These are phyloP conservation scores for Laburnicola sp. DNA, from an alignment of 2,329 filamentous ascomycete genomes.

Conservation along the genomic window DNA sequence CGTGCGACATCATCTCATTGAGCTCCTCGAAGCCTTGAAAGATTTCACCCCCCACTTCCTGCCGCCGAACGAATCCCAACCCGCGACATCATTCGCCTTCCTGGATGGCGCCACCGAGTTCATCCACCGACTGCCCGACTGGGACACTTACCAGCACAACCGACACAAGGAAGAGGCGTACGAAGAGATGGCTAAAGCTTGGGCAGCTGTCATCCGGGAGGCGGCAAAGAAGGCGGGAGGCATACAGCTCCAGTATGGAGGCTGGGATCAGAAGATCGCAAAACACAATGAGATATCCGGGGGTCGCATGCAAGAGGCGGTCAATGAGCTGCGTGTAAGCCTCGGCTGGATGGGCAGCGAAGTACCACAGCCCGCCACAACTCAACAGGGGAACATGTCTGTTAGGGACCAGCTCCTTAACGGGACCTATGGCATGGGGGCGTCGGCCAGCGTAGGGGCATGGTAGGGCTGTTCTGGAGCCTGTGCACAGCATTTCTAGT, in stretches of 20 bases:
- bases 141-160: slow-evolving; percentile 85
- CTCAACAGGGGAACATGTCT: slow-evolving; percentile 37
- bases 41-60: slow-evolving; percentile 97
- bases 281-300: slow-evolving; percentile 88
- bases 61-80: slow-evolving; percentile 83
- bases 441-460: slow-evolving; percentile 59
- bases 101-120: slow-evolving; percentile 88
- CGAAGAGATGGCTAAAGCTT: slow-evolving; percentile 91
- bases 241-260: slow-evolving; percentile 83
- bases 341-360: slow-evolving; percentile 75
- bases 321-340: slow-evolving; percentile 73
- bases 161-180: slow-evolving; percentile 95
- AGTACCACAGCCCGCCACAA: slow-evolving; percentile 22
- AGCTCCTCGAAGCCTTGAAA: slow-evolving; percentile 83
- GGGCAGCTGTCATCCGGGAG: slow-evolving; percentile 88
- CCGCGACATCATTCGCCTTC: slow-evolving; percentile 81
- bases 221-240: slow-evolving; percentile 88
- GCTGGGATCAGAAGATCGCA: slow-evolving; percentile 85
- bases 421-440: slow-evolving; percentile 59
- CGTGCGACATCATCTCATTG: slow-evolving; percentile 76
- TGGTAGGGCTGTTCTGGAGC: slow-evolving; percentile 48
- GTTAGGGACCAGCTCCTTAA: slow-evolving; percentile 55
- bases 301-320: slow-evolving; percentile 79
- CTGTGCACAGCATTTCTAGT: neutral
- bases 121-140: slow-evolving; percentile 86